These are phyloP conservation scores for Suillus bovinus DNA, from an alignment of 768 basidiomycete species.

Conservation along the genomic window DNA sequence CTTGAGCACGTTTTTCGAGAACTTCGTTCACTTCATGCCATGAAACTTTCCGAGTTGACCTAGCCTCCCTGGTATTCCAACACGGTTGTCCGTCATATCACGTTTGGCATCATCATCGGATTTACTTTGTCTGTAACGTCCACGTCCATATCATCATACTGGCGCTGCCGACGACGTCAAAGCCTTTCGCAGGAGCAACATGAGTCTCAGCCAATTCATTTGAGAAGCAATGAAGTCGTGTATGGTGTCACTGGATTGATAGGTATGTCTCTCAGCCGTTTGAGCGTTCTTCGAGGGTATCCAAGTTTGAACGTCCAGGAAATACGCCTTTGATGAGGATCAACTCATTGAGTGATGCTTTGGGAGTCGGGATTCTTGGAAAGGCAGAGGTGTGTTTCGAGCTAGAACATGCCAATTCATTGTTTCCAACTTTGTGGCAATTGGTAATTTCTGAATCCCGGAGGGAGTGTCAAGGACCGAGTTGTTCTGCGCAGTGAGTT, in stretches of 20 bases:
- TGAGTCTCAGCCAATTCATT: slow-evolving; percentile 60
- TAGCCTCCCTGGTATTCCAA: slow-evolving; percentile 26
- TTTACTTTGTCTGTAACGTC: slow-evolving; percentile 75
- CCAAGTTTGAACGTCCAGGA: slow-evolving; percentile 46
- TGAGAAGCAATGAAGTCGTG: slow-evolving; percentile 77
- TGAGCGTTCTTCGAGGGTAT: background rate
- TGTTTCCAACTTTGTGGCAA: background rate
- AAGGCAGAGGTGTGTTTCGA: slow-evolving; percentile 77
- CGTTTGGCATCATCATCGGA: slow-evolving; percentile 66
- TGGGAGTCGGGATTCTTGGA: slow-evolving; percentile 92
- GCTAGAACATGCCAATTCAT: background rate
- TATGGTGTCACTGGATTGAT: slow-evolving; percentile 83
- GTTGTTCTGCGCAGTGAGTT: slow-evolving; percentile 86
- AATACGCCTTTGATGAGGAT: slow-evolving; percentile 94
- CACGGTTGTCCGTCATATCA: slow-evolving; percentile 33
- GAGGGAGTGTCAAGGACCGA: slow-evolving; percentile 96
- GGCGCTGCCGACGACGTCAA: slow-evolving; percentile 49
- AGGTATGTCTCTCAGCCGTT: slow-evolving; percentile 47
- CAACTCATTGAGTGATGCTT: slow-evolving; percentile 84
- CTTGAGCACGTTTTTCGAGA: background rate
- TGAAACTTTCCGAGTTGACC: slow-evolving; percentile 15
- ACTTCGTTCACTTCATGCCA: slow-evolving; percentile 1
- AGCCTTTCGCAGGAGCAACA: slow-evolving; percentile 32
- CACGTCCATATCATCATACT: slow-evolving; percentile 59
- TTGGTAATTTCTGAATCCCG: slow-evolving; percentile 88